These are phyloP conservation scores for Naganishia randhawae DNA, from an alignment of 768 basidiomycete species.

Conservation along the genomic window DNA sequence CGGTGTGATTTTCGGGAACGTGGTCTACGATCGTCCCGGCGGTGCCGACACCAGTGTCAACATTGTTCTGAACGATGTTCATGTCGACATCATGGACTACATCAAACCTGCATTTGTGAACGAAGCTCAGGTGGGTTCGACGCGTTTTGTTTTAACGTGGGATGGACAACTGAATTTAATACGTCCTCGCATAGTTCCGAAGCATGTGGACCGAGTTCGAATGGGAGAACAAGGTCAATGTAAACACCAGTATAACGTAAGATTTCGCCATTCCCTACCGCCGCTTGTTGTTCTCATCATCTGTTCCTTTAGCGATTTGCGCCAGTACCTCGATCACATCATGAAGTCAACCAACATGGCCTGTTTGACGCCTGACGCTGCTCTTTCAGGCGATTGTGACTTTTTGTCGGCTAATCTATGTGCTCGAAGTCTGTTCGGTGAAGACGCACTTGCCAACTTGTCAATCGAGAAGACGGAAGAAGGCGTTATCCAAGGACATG, in stretches of 20 bases:
- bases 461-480: conserved; percentile 81
- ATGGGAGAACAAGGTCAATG: conserved; percentile 99
- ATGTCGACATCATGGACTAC: conserved; percentile 98
- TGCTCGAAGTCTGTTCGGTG: conserved; percentile 91
- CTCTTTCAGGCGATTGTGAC: conserved; percentile 89
- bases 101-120: conserved; percentile 94
- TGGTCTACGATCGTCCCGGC: conserved; percentile 88
- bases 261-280: conserved; percentile 38
- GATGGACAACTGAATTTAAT: conserved; percentile 5
- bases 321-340: conserved; percentile 85
- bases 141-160: neutral
- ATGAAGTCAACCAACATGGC: conserved; percentile 98
- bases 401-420: conserved; percentile 97
- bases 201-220: conserved; percentile 99
- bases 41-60: conserved; percentile 65
- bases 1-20: conserved; percentile 96
- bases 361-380: conserved; percentile 82
- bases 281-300: neutral
- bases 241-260: conserved; percentile 74
- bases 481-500: conserved; percentile 83
- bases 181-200: conserved; percentile 52
- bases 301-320: conserved; percentile 62
- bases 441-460: conserved; percentile 92
- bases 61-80: conserved; percentile 93
- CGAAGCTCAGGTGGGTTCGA: conserved; percentile 71